A percentile compares a stretch with the other conserved stretches of the same genome.
Evolutionary conservation across 1,284 basidiomycete species (phyloP).

Genomic region (Ustilago loliicola): DNA sequence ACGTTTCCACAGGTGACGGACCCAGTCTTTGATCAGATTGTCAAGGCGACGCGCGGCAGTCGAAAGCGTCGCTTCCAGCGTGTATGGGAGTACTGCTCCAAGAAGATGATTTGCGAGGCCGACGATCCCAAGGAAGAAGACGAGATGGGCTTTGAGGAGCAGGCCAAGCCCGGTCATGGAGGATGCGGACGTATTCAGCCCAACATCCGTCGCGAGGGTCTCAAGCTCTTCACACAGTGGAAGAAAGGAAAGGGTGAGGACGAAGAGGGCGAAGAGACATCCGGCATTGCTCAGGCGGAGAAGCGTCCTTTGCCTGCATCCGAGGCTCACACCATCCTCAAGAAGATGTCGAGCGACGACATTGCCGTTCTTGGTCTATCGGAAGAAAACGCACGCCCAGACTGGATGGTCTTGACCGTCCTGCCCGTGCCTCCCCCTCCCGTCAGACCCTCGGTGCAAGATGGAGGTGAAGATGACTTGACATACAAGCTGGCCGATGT

Average conservation of each 20-base stretch:
- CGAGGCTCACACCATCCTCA: slow-evolving; percentile 79
- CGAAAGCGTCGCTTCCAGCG: slow-evolving; percentile 66
- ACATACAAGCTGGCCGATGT: slow-evolving; percentile 98
- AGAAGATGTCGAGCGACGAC: slow-evolving; percentile 84
- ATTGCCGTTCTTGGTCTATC: slow-evolving; percentile 92
- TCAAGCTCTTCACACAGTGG: slow-evolving; percentile 96
- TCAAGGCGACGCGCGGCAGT: slow-evolving; percentile 61
- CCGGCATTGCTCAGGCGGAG: slow-evolving; percentile 82
- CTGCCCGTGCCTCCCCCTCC: slow-evolving; percentile 98
- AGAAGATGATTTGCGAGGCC: slow-evolving; percentile 75
- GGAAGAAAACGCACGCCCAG: slow-evolving; percentile 94
- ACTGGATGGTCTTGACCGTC: slow-evolving; percentile 99
- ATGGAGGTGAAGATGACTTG: slow-evolving; percentile 98
- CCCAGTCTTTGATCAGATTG: slow-evolving; percentile 64
- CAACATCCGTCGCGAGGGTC: slow-evolving; percentile 89
- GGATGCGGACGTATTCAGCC: slow-evolving; percentile 96
- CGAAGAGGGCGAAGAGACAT: slow-evolving; percentile 75
- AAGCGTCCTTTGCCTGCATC: slow-evolving; percentile 88
- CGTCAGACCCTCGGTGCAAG: slow-evolving; percentile 96
- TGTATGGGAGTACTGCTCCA: slow-evolving; percentile 69
- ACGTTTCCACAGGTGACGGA: slow-evolving; percentile 44
- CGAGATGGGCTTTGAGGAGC: slow-evolving; percentile 70
- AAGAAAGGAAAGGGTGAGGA: slow-evolving; percentile 89
- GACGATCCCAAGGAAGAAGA: slow-evolving; percentile 74
- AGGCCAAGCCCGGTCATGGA: slow-evolving; percentile 77